Evolutionary conservation across 1,284 basidiomycete genomes (phyloP).

Genomic region (Puccinia coronata): DNA sequence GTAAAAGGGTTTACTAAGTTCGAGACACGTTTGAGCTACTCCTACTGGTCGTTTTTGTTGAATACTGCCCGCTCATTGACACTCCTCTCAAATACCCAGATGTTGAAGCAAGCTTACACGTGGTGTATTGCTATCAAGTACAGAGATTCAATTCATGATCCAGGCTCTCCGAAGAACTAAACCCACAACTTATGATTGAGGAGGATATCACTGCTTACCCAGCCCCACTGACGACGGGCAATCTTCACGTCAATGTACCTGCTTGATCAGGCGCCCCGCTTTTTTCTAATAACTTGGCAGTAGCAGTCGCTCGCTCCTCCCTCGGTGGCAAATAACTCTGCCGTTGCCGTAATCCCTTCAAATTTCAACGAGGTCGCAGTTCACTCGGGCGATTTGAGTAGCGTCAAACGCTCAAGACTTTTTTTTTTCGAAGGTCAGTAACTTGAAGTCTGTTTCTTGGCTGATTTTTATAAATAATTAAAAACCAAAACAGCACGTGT

Average conservation of each 20-base stretch:
- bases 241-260: neutral
- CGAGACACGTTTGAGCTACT: conserved; percentile 7
- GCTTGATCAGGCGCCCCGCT: conserved; percentile 1
- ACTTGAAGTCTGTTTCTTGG: neutral
- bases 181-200: conserved; percentile 13
- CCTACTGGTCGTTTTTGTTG: conserved; percentile 5
- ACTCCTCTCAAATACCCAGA: conserved; percentile 8
- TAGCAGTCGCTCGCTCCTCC: neutral
- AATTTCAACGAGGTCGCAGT: neutral
- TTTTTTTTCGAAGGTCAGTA: neutral
- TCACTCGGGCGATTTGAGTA: neutral
- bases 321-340: neutral
- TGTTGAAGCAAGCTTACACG: conserved; percentile 21
- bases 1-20: neutral
- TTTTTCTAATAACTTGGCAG: neutral
- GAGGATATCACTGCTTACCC: neutral
- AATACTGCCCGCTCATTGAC: conserved; percentile 8
- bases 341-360: neutral
- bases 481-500: neutral
- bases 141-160: neutral
- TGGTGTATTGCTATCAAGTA: conserved; percentile 21
- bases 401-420: neutral
- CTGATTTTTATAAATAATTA: neutral
- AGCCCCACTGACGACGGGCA: conserved; percentile 19
- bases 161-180: neutral